Conservation (phyloP, 202 grass and related monocot genomes). For the Carex arenaria region DNA sequence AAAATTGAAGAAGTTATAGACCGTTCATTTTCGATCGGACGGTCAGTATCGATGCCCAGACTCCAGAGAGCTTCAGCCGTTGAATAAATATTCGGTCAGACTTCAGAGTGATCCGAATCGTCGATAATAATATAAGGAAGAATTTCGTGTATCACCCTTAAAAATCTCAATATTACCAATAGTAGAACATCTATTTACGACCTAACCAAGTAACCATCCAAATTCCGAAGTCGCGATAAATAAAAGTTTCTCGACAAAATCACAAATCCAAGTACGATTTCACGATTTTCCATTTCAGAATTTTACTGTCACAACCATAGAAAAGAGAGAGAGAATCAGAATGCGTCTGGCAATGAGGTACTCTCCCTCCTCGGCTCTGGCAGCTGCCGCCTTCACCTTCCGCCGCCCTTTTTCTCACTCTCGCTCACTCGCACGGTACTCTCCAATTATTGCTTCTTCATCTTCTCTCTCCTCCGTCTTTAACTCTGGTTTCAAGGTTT, state of each 20-base stretch:
- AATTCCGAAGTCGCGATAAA: too few species aligned
- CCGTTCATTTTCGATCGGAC: too few species aligned
- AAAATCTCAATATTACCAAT: too few species aligned
- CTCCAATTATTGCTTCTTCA: not conserved
- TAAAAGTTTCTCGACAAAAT: too few species aligned
- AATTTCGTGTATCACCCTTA: too few species aligned
- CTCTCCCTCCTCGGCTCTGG: slow-evolving; percentile 11
- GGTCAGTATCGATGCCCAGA: too few species aligned
- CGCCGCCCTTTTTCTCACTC: not conserved
- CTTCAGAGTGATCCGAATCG: not conserved
- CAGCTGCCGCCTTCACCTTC: slow-evolving; percentile 18
- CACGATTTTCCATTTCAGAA: not conserved
- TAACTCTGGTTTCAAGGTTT: slow-evolving; percentile 8
- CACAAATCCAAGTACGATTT: not conserved
- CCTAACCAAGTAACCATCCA: not conserved
- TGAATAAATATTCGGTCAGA: not conserved
- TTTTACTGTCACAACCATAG: not conserved
- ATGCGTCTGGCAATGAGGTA: slow-evolving; percentile 9
- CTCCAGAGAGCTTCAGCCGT: too few species aligned
- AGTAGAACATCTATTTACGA: not conserved
- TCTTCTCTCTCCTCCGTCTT: not conserved
- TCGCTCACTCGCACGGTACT: not conserved
- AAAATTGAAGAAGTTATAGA: too few species aligned
- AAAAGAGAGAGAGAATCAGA: not conserved
- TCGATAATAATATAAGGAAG: not conserved